A percentile compares a stretch with the other conserved stretches of the same genome.
These are phyloP conservation scores for Coniochaeta sp. DNA, from an alignment of 2,329 filamentous ascomycete species.

Conservation along the genomic window DNA sequence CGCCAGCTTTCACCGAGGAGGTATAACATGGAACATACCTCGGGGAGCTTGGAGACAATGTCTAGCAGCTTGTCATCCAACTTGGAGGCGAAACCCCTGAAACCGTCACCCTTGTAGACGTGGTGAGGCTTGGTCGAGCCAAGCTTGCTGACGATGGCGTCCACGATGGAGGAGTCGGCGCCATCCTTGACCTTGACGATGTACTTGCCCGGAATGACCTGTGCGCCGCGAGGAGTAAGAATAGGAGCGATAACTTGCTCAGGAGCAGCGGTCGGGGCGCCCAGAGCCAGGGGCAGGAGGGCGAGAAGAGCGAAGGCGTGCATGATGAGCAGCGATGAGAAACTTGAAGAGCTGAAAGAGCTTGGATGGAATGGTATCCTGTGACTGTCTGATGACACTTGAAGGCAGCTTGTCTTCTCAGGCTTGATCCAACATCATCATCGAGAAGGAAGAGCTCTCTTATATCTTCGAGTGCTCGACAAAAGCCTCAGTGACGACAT, in stretches of 20 bases:
- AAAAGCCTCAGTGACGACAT: background rate
- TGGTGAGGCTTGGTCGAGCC: conserved; percentile 8
- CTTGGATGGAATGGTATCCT: background rate
- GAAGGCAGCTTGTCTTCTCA: background rate
- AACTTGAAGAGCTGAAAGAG: background rate
- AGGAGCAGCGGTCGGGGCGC: conserved; percentile 19
- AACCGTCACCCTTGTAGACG: conserved; percentile 16
- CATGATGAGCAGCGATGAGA: conserved; percentile 23
- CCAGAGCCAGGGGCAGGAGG: conserved; percentile 24
- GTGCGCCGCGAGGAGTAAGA: conserved; percentile 24
- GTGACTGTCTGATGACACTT: background rate
- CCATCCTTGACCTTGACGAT: conserved; percentile 36
- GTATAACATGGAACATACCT: conserved; percentile 8
- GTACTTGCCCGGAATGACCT: conserved; percentile 31
- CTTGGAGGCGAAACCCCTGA: conserved; percentile 20
- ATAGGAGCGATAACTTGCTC: conserved; percentile 23
- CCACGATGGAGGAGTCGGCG: conserved; percentile 18
- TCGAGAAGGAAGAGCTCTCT: background rate
- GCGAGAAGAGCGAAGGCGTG: conserved; percentile 27
- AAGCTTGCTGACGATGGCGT: conserved; percentile 13
- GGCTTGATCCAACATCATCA: background rate
- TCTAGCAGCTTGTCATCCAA: conserved; percentile 15
- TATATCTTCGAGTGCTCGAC: background rate
- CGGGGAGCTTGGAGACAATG: conserved; percentile 13
- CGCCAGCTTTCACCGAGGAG: too few relatives aligned